These are phyloP conservation scores for Populus davidiana DNA, from an alignment of 345 rosid genomes.

Conservation along the genomic window DNA sequence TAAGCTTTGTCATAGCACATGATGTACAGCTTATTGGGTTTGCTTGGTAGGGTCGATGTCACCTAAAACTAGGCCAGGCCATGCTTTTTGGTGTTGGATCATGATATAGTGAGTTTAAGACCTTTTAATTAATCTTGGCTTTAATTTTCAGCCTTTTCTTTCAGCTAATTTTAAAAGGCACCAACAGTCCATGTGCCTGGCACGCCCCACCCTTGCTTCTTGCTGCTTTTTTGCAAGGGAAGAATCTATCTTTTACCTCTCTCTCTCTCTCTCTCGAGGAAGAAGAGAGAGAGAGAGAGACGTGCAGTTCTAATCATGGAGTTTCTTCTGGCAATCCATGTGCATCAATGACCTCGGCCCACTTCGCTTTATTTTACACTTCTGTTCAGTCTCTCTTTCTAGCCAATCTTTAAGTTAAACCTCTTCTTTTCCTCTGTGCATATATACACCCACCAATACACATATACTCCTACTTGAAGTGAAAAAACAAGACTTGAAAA, in stretches of 20 bases:
- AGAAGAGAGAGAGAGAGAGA: slow-evolving; percentile 21
- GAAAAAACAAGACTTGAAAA: not conserved
- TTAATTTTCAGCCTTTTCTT: slow-evolving; percentile 7
- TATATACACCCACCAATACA: not conserved
- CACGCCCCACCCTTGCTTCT: slow-evolving; percentile 34
- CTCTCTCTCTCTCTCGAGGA: not conserved
- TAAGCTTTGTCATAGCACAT: slow-evolving; percentile 24
- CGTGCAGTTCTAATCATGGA: slow-evolving; percentile 50
- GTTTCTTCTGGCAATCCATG: slow-evolving; percentile 53
- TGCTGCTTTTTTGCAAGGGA: slow-evolving; percentile 29
- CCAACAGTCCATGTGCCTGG: slow-evolving; percentile 62
- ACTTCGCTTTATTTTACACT: slow-evolving; percentile 45
- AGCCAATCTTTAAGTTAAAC: slow-evolving; percentile 4
- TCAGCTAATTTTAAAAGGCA: slow-evolving; percentile 7
- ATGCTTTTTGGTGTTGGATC: not conserved
- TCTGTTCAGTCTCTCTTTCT: not conserved
- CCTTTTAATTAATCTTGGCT: not conserved
- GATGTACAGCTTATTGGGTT: slow-evolving; percentile 22
- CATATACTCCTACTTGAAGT: slow-evolving; percentile 5
- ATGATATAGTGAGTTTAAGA: slow-evolving; percentile 6
- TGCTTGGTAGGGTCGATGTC: slow-evolving; percentile 24
- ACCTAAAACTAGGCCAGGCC: slow-evolving; percentile 27
- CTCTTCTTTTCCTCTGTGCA: not conserved
- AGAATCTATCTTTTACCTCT: slow-evolving; percentile 35
- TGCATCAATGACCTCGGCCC: slow-evolving; percentile 47